Base-by-base conservation (phyloP, 2,329 filamentous ascomycete genomes). In the Periconia digitata region DNA sequence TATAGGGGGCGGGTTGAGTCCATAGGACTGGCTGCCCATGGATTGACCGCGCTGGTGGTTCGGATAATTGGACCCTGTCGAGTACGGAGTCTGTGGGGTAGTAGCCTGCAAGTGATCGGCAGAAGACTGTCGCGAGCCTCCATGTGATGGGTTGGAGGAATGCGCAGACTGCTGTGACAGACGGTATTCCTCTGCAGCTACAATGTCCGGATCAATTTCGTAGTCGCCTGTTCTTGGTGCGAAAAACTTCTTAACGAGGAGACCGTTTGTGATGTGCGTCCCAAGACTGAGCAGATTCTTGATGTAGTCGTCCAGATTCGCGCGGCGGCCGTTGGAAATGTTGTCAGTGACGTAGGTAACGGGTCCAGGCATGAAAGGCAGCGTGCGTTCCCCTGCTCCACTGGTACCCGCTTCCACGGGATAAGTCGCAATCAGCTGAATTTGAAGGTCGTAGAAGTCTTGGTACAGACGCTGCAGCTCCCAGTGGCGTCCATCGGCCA, bases 381-480 rank as follows among this genome's bases (percentile, higher is more conserved):
- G 74, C 8, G 87, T 90, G 47, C 94, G 86, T 64, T 91, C 85
- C 42, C 80, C 81, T 12, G 73, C 76, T 38, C 87, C 86, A 16
- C 86, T 88, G 64, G 95, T 94, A 45, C 94, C 94, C 32, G 94
- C 92, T 72, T 97, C 94, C 29, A 89, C 85, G 18, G 94, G 92
- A 65, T 96, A 97, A 39, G 83, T 90, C 38, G 91, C 92, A 41
- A 99, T 83, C 8, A 99, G 84, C 24, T 91, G 90, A 66, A 97
- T 97, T 70, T 99, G 94, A 71, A 97, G 92, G 71, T 97, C 94
- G 74, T 97, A 99, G 68, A 99, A 99, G 74, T 97, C 94, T 71
- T 97, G 91, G 66, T 99, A 99, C 66, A 95, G 94, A 54, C 94
- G 85, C 34, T 90, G 92, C 42, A 99, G 76, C 68, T 96, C 92